Evolutionary conservation across 768 basidiomycete genomes (phyloP).

Genomic region (Lactarius pseudohatsudake): DNA sequence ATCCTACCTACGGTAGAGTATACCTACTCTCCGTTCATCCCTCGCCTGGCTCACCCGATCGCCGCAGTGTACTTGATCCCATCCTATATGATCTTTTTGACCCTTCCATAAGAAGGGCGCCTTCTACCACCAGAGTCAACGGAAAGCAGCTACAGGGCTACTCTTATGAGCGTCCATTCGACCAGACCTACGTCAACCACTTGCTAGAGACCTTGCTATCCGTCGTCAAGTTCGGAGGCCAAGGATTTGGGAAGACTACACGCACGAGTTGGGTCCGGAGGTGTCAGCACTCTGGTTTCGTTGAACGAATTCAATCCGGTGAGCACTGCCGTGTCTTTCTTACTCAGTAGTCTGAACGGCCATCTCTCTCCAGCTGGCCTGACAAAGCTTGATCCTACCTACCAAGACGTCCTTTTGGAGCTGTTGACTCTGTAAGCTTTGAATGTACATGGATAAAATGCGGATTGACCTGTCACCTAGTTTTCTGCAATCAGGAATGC

Average conservation of each 20-base stretch:
- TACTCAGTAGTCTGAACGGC: slow-evolving; percentile 16
- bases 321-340: slow-evolving; percentile 31
- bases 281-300: slow-evolving; percentile 61
- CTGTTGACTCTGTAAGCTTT: slow-evolving; percentile 64
- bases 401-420: slow-evolving; percentile 75
- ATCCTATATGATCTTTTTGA: slow-evolving; percentile 76
- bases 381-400: slow-evolving; percentile 56
- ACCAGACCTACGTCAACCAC: slow-evolving; percentile 71
- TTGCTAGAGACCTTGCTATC: slow-evolving; percentile 75
- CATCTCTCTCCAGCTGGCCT: slow-evolving; percentile 16
- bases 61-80: slow-evolving; percentile 80
- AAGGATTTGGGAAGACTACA: slow-evolving; percentile 79
- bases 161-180: slow-evolving; percentile 71
- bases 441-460: background rate
- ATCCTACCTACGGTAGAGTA: slow-evolving; percentile 78
- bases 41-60: slow-evolving; percentile 11
- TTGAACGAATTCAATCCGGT: slow-evolving; percentile 63
- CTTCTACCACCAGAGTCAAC: slow-evolving; percentile 51
- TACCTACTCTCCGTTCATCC: slow-evolving; percentile 3
- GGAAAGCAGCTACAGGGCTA: slow-evolving; percentile 68
- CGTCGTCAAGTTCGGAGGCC: slow-evolving; percentile 84
- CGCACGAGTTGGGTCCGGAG: slow-evolving; percentile 62
- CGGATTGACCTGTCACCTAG: slow-evolving; percentile 39
- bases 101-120: slow-evolving; percentile 57
- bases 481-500: slow-evolving; percentile 78